phyloP scores from a whole-genome alignment of 345 rosid genomes.

The Sapria himalayana region DNA sequence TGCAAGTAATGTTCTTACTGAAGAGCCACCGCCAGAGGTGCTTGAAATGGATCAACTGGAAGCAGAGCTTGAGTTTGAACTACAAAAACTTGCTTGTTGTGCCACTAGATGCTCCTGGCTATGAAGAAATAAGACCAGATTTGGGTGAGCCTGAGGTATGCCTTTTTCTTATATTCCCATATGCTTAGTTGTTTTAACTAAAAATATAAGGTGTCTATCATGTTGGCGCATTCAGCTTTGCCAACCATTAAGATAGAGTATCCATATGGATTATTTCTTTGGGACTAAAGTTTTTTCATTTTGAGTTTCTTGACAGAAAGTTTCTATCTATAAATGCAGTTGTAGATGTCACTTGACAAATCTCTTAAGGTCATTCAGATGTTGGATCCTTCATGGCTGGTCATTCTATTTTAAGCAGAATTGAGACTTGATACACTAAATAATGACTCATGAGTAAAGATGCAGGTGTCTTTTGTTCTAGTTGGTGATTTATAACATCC shows the following conservation, averaged over 20 bases:
- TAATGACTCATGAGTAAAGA: no score
- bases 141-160: constrained; percentile 32
- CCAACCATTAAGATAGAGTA: neutral
- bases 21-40: constrained; percentile 39
- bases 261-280: no score
- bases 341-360: no score
- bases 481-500: no score
- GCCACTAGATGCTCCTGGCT: constrained; percentile 6
- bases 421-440: no score
- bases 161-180: constrained; percentile 2
- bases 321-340: no score
- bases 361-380: no score
- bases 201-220: neutral
- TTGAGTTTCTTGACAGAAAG: no score
- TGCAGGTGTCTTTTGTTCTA: no score
- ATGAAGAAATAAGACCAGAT: constrained; percentile 6
- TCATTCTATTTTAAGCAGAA: no score
- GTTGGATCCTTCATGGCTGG: no score
- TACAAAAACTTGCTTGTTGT: constrained; percentile 41
- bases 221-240: neutral
- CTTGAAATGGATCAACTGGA: constrained; percentile 52
- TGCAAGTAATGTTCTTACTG: constrained; percentile 67
- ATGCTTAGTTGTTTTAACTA: constrained; percentile 2
- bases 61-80: constrained; percentile 67
- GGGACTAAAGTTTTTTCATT: no score